Conservation (phyloP, 345 rosid genomes). For the Syzygium grande region DNA sequence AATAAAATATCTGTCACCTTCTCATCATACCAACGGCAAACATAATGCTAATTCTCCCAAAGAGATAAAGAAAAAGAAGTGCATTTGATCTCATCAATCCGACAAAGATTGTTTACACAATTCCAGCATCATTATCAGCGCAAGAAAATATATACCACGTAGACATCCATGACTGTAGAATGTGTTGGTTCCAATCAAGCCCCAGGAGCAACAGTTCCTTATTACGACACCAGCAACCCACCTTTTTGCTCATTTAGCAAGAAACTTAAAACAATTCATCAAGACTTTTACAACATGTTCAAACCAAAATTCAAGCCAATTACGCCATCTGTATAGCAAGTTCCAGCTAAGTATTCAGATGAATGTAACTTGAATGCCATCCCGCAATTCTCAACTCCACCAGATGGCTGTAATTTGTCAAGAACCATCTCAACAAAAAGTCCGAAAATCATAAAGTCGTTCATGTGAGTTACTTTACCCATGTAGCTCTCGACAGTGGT, state of each 20-base stretch:
- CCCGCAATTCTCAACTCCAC: not conserved
- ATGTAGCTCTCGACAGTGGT: not conserved
- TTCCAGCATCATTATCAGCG: not conserved
- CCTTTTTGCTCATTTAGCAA: not conserved
- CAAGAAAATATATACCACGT: not conserved
- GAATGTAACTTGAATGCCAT: not conserved
- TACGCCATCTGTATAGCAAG: not conserved
- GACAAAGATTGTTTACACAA: not conserved
- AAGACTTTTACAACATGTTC: not conserved
- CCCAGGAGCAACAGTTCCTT: not conserved
- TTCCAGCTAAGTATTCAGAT: not conserved
- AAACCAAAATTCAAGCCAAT: not conserved
- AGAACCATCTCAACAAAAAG: not conserved
- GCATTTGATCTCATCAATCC: not conserved
- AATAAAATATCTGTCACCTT: not conserved
- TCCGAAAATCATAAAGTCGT: not conserved
- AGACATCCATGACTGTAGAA: not conserved
- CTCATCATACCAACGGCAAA: not conserved
- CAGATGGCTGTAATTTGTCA: not conserved
- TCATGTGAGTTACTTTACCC: not conserved
- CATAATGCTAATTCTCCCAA: not conserved
- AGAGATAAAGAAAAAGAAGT: not conserved
- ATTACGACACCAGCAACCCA: not conserved
- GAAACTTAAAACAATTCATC: not conserved
- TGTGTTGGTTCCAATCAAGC: not conserved